Conservation (phyloP, 805 yeast species). For the Yamadazyma philogaea region DNA sequence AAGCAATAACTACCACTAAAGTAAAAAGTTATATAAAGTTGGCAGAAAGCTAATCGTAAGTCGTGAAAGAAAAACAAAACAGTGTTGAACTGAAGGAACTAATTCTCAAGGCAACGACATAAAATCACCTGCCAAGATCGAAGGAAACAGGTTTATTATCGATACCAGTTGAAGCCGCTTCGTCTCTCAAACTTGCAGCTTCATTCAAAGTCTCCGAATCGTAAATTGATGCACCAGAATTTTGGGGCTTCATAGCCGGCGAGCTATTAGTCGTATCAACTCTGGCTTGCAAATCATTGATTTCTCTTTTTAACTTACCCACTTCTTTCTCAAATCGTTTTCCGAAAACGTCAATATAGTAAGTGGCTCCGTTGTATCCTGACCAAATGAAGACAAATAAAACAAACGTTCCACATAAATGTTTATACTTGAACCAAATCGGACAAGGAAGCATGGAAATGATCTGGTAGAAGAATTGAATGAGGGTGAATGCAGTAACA, state of each 20-base stretch:
- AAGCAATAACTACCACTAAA: neutral
- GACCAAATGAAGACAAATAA: constrained; percentile 74
- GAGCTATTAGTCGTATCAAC: constrained; percentile 18
- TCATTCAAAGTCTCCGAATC: neutral
- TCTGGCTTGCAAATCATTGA: constrained; percentile 55
- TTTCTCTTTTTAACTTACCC: constrained; percentile 61
- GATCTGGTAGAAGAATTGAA: constrained; percentile 85
- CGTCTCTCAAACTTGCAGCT: neutral
- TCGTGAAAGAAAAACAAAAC: neutral
- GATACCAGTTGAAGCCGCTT: neutral
- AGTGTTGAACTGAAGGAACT: constrained; percentile 2
- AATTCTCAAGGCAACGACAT: neutral
- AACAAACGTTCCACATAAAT: constrained; percentile 65
- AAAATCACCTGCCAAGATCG: neutral
- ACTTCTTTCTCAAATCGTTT: constrained; percentile 87
- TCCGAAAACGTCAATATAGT: constrained; percentile 89
- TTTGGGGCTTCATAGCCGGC: constrained; percentile 16
- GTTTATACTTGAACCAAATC: constrained; percentile 72
- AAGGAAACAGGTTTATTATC: neutral
- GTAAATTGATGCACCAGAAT: constrained; percentile 1
- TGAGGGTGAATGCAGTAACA: constrained; percentile 77
- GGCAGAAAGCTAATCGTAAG: neutral
- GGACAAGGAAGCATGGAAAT: constrained; percentile 87
- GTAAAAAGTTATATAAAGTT: neutral
- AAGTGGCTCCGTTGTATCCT: constrained; percentile 91